Conservation (phyloP, 805 yeast genomes). For the Nakazawaea wyomingensis region DNA sequence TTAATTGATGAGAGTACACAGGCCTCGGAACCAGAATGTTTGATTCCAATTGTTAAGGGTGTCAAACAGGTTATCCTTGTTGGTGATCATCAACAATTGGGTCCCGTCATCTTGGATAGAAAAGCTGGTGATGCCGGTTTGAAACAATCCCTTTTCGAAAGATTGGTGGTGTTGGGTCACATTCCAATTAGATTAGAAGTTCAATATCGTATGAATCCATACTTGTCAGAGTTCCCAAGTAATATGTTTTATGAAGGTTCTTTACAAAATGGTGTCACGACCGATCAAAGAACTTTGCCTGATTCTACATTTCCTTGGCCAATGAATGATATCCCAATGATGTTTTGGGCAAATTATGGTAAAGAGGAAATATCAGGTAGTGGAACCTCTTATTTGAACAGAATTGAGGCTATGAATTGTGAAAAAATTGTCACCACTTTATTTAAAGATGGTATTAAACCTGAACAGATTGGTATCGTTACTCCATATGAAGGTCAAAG, state of each 20-base stretch:
- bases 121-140: slow-evolving; percentile 85
- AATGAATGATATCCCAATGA: slow-evolving; percentile 77
- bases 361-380: slow-evolving; percentile 80
- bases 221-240: slow-evolving; percentile 79
- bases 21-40: slow-evolving; percentile 87
- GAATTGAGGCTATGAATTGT: slow-evolving; percentile 86
- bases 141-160: slow-evolving; percentile 80
- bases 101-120: slow-evolving; percentile 81
- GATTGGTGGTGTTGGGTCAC: slow-evolving; percentile 77
- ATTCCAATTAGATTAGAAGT: slow-evolving; percentile 83
- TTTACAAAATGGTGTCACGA: slow-evolving; percentile 86
- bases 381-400: slow-evolving; percentile 78
- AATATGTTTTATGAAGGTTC: slow-evolving; percentile 92
- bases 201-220: slow-evolving; percentile 94
- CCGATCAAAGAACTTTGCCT: slow-evolving; percentile 55
- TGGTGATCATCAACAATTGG: slow-evolving; percentile 95
- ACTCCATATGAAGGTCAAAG: slow-evolving; percentile 96
- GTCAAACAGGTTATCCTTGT: slow-evolving; percentile 82
- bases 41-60: slow-evolving; percentile 85
- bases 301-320: slow-evolving; percentile 88
- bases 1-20: slow-evolving; percentile 92
- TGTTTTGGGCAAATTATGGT: slow-evolving; percentile 91
- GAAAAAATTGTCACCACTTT: slow-evolving; percentile 71
- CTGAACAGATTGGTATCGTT: slow-evolving; percentile 83
- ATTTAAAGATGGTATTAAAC: slow-evolving; percentile 71